Base-by-base conservation (phyloP, 768 basidiomycete genomes). In the Collybiopsis confluens region DNA sequence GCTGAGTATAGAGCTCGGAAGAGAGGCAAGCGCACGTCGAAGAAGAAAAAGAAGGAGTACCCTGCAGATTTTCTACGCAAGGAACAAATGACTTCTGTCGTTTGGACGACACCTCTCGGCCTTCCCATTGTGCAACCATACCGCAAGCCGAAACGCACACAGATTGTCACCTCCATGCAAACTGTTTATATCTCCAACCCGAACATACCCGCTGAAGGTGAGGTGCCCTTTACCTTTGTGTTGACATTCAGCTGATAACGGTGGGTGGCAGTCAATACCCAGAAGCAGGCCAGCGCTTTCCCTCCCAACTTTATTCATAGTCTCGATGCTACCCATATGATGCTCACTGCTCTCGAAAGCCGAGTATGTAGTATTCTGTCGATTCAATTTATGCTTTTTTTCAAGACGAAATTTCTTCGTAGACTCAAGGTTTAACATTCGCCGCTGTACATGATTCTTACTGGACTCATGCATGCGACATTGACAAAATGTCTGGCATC, bases 291-390 rank as follows among this genome's bases (percentile, higher is more conserved):
- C 0, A 84, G 92, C 15, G 97, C 97, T 1, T 98, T 99, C 83
- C 96, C 97, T 4, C 97, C 97, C 45, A 99, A 99, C 73, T 98
- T 96, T 64, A 92, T 99, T 49, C 97, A 99, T 66, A 92, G 90
- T 64, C 77, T 99, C 26, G 97, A 99, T 67, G 97, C 97, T 2
- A 96, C 96, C 1, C 97, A 99, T 71, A 98, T 99, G 94, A 87
- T 98, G 83, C 71, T 98, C 61, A 97, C 95, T 2, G 94, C 96
- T 9, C 76, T 96, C 44, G 88, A 92, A 59, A 97, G 94, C 68
- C 73, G 79, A 58, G 92, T 91, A 68, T 51, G 86, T 53, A n/a
- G 1, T 33, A 37, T 70, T 13, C 9, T 46, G 20, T 48, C 37
- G 24, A 2, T 23, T 38, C 35, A 7, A 16, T 26, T 41, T 21